phyloP scores from a whole-genome alignment of 129 eudicot species.

The Centrapalus pauciflorus region DNA sequence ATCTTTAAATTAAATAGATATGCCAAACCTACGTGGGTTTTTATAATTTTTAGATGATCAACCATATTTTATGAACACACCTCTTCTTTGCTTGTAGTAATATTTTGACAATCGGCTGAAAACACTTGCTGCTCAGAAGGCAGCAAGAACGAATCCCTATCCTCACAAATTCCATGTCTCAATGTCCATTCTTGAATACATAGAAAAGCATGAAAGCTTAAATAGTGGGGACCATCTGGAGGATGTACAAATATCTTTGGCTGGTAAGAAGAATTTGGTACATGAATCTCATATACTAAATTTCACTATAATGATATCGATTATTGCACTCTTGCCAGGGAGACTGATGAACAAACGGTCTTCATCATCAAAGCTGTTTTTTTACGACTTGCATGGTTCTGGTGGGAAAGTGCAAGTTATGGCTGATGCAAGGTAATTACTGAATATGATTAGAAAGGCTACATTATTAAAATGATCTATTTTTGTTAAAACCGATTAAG shows the following conservation, averaged over 20 bases:
- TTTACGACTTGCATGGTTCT: too few relatives aligned
- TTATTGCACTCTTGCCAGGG: conserved; percentile 30
- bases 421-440: conserved; percentile 76
- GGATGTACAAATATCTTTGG: conserved; percentile 47
- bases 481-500: too few relatives aligned
- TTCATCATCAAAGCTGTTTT: too few relatives aligned
- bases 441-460: too few relatives aligned
- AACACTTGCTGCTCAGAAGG: conserved; percentile 51
- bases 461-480: too few relatives aligned
- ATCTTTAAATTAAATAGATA: too few relatives aligned
- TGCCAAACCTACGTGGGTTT: too few relatives aligned
- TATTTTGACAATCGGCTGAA: conserved; percentile 57
- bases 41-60: too few relatives aligned
- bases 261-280: conserved; percentile 35
- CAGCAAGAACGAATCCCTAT: conserved; percentile 53
- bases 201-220: conserved; percentile 41
- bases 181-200: conserved; percentile 41
- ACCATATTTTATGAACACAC: too few relatives aligned
- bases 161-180: conserved; percentile 63
- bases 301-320: background rate
- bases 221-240: conserved; percentile 50
- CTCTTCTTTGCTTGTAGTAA: conserved; percentile 62
- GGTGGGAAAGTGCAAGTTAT: too few relatives aligned
- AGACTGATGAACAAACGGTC: conserved; percentile 68
- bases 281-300: background rate